Evolutionary conservation across 1,284 basidiomycete genomes (phyloP), one percentile per base, ranked within the genome.

Genomic region (Leucoagaricus sp.): DNA sequence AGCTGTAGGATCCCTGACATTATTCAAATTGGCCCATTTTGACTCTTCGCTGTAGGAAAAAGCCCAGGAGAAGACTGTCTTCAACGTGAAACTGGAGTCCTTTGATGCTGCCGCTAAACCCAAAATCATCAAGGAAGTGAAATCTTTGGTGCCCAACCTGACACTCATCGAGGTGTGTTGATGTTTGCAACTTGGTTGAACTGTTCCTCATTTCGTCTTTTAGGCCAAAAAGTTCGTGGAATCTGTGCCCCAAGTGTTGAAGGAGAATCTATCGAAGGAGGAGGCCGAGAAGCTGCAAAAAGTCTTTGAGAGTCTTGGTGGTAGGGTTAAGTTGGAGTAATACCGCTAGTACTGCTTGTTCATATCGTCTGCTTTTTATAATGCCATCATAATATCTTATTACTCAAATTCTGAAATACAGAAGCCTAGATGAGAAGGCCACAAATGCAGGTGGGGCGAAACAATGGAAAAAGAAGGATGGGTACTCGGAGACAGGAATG

Each of bases 161-260:
- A 97, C 94, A 58, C 84, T 98, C 68, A 95, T 98, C 61, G 96
- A 97, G 72, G 95, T 96, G 68, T 69, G 93, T 83, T 26, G 65
- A 56, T 26, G 23, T 33, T 7, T 54, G 23, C 23, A 19, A 10
- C 25, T 17, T 13, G 17, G 25, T 13, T 26, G 38, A 49, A 54
- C 56, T 60, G 57, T 60, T 42, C 21, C 45, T 52, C 28, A 55
- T 17, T 34, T 42, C 51, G 26, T 53, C 36, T 65, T 63, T 64
- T 65, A 97, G 95, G 97, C 97, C 34, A 99, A 99, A 85, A 99
- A 98, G 78, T 98, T 99, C 67, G 97, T 99, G 58, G 97, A 99
- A 76, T 94, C 93, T 25, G 78, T 94, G 64, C 97, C 97, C 31
- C 92, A 98, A 76, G 78, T 90, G 3, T 79, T 99, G 67, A 99